Base-by-base conservation (phyloP, 805 yeast species). In the Lachancea nothofagi region DNA sequence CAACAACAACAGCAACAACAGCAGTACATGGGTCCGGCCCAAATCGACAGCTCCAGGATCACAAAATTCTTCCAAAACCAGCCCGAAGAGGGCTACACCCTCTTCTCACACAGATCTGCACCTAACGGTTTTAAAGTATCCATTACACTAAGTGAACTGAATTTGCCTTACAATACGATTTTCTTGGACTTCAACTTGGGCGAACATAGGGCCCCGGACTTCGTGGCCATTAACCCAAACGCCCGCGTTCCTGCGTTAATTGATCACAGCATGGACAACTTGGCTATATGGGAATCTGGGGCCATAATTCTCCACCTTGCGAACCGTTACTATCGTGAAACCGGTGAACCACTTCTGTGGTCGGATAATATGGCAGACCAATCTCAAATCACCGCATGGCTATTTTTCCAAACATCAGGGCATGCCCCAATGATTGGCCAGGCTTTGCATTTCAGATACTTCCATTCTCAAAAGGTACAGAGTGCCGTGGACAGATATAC, bases 361-460 rank as follows among this genome's bases (percentile, higher is more conserved):
- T 78, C 94, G 3, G 80, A 77, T 38, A 82, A 81, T 55, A 59
- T 82, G 38, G 70, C 76, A 10, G 95, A 86, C 48, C 96, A 87
- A 65, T 72, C 89, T 3, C 90, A 83, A 59, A 86, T 89, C 42
- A 73, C 78, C 44, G 77, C 88, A 5, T 89, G 97, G 96, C 70
- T 90, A 27, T 89, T 86, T 56, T 89, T 89, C 70, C 97, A 89
- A 65, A 87, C 96, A 2, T 83, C 94, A 4, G 97, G 97, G 5
- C 97, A 88, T 59, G 95, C 97, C 0, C 96, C 97, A n/a, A 89
- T 89, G 95, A 84, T 89, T 52, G 97, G 97, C 14, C 97, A 89
- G 64, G 96, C 97, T 7, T 71, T 90, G 51, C 97, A 90, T 66
- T 90, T 89, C 67, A 74, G 89, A 55, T 87, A 85, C 60, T 87